Percentiles rank a stretch among this genome's conserved stretches.
Evolutionary conservation across 768 basidiomycete species (phyloP).

Genomic region (Calocybe gangraenosa): DNA sequence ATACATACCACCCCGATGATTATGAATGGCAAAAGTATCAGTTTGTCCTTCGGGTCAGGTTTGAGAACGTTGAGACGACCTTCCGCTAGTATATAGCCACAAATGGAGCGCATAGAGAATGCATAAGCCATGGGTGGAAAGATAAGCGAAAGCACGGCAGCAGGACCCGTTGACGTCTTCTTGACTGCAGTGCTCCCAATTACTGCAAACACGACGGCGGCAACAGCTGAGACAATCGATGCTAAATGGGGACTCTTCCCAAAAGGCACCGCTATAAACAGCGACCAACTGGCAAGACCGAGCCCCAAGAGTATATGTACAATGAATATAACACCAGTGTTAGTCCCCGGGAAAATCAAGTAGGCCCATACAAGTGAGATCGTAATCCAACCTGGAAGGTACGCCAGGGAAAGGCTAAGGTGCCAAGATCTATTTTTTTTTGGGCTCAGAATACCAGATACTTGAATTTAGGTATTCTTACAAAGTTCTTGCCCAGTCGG

Average conservation of each 20-base stretch:
- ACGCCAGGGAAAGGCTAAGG: conserved; percentile 43
- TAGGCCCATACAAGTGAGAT: conserved; percentile 51
- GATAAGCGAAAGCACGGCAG: conserved; percentile 48
- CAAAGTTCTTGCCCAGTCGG: conserved; percentile 50
- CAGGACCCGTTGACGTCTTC: conserved; percentile 29
- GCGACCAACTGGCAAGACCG: conserved; percentile 50
- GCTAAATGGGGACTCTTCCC: conserved; percentile 56
- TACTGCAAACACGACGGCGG: conserved; percentile 44
- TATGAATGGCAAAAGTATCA: conserved; percentile 44
- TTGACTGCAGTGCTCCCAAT: conserved; percentile 46
- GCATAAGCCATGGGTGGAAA: conserved; percentile 62
- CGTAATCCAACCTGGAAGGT: conserved; percentile 60
- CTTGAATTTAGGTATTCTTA: conserved; percentile 19
- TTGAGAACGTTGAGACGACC: conserved; percentile 38
- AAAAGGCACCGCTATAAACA: conserved; percentile 51
- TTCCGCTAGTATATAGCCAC: conserved; percentile 47
- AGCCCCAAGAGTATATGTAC: conserved; percentile 55
- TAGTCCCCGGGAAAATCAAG: conserved; percentile 47
- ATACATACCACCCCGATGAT: conserved; percentile 47
- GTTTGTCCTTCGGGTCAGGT: conserved; percentile 42
- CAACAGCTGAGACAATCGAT: conserved; percentile 47
- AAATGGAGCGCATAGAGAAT: conserved; percentile 50
- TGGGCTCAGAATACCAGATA: too few relatives aligned
- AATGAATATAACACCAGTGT: conserved; percentile 43
- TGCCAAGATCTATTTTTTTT: conserved; percentile 38